phyloP scores from a whole-genome alignment of 805 yeast species.

The Candida sakaeoensis region DNA sequence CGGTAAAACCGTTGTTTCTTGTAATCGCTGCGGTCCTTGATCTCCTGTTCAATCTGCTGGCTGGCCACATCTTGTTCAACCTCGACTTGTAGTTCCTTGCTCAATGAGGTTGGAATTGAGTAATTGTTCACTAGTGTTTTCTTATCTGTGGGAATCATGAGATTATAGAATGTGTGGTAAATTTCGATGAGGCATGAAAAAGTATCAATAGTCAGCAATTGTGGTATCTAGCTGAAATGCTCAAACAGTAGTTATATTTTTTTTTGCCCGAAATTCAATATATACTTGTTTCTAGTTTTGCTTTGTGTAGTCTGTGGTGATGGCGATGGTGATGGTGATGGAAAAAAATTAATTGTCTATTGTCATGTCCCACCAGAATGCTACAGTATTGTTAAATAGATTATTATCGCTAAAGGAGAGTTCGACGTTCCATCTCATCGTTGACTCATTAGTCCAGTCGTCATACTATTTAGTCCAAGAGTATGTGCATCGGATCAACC shows the following conservation, averaged over 20 bases:
- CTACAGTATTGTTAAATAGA: constrained; percentile 58
- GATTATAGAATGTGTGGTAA: too few species aligned
- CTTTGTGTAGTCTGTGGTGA: neutral
- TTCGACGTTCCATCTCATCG: constrained; percentile 66
- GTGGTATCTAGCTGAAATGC: too few species aligned
- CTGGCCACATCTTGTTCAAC: constrained; percentile 14
- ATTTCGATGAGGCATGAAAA: too few species aligned
- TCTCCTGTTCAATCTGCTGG: constrained; percentile 3
- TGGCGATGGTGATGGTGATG: neutral
- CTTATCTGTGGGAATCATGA: constrained; percentile 8
- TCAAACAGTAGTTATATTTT: too few species aligned
- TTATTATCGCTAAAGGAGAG: constrained; percentile 66
- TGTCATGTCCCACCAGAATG: constrained; percentile 30
- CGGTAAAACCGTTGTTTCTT: constrained; percentile 25
- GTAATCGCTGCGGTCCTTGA: constrained; percentile 22
- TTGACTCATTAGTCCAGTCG: constrained; percentile 72
- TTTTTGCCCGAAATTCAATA: too few species aligned
- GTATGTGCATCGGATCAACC: constrained; percentile 46
- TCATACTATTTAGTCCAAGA: constrained; percentile 56
- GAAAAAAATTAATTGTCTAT: neutral
- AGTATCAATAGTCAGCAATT: too few species aligned
- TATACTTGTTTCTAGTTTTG: too few species aligned
- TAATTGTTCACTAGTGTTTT: constrained; percentile 26
- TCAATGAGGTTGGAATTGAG: constrained; percentile 28
- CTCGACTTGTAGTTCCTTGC: constrained; percentile 19